Conservation (phyloP, 179 eudicot genomes). For the Silene coronaria region DNA sequence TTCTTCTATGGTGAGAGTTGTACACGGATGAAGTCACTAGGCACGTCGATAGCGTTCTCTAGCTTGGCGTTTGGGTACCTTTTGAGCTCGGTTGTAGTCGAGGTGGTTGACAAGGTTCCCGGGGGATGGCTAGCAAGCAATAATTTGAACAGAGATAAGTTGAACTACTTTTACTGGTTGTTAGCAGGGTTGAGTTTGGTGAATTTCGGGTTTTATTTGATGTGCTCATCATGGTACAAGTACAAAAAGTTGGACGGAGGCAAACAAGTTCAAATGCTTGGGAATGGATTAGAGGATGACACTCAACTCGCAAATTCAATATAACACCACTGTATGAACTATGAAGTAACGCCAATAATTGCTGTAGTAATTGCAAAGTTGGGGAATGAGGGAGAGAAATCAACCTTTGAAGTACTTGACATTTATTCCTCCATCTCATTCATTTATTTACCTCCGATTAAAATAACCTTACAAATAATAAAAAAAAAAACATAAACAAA, state of each 20-base stretch:
- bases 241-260: background rate
- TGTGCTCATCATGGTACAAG: constrained; percentile 2
- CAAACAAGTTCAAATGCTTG: background rate
- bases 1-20: background rate
- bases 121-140: constrained; percentile 3
- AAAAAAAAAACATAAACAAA: no score
- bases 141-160: constrained; percentile 6
- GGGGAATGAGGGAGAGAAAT: no score
- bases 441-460: no score
- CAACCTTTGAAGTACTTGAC: no score
- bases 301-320: no score
- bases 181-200: constrained; percentile 6
- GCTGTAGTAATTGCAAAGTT: no score
- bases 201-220: background rate
- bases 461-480: no score
- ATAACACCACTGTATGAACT: no score
- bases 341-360: no score
- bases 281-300: background rate
- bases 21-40: background rate
- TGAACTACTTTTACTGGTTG: constrained; percentile 7
- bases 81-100: constrained; percentile 1
- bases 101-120: background rate
- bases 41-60: background rate
- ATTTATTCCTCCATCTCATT: no score
- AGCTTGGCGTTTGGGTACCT: background rate